Base-by-base conservation (phyloP, 129 eudicot genomes). In the Heracleum sosnowskyi region DNA sequence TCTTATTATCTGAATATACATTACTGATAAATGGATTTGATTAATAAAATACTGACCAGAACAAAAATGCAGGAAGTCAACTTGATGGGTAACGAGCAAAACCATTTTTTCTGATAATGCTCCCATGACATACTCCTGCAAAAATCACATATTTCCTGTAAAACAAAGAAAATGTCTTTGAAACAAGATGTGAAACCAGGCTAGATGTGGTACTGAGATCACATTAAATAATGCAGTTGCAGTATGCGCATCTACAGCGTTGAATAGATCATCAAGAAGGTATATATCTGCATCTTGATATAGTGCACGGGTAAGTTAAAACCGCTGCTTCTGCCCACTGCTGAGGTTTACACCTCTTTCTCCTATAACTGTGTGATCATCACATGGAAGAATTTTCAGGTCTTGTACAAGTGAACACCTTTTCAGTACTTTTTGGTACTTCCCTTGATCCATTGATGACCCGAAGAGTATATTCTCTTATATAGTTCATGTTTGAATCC, bases 201-300 rank as follows among this genome's bases (percentile, higher is more conserved):
- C 34, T 74, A 81, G 69, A 78, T 40, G 8, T 0, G 44, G 44
- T 40, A 79, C 7, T 62, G 18, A 46, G 15, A 22, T 77, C 72
- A 92, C 97, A 73, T 90, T 90, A 71, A 92, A 92, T 79, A 92
- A 80, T 46, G 83, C 77, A 33, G 91, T 78, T 31, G 97, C 95
- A 37, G 96, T 92, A 51, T 92, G 96, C 18, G 97, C 97, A 90
- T 92, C 97, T 77, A 92, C 92, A 4, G 96, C 96, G 16, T 96
- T 92, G 74, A 92, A 92, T 5, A 96, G 97, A 79, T 92, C 97
- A 63, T 92, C 97, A 82, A 92, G 79, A 4, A 92, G 91, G 82
- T 92, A 92, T 34, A 86, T 72, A 80, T 92, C 91, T 45, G 97
- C 97, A 78, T 89, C 84, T 71, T 89, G 89, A 81, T 92, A 92